Evolutionary conservation across 768 basidiomycete species (phyloP), one percentile per base, ranked within the genome.

Genomic region (Piloderma croceum): DNA sequence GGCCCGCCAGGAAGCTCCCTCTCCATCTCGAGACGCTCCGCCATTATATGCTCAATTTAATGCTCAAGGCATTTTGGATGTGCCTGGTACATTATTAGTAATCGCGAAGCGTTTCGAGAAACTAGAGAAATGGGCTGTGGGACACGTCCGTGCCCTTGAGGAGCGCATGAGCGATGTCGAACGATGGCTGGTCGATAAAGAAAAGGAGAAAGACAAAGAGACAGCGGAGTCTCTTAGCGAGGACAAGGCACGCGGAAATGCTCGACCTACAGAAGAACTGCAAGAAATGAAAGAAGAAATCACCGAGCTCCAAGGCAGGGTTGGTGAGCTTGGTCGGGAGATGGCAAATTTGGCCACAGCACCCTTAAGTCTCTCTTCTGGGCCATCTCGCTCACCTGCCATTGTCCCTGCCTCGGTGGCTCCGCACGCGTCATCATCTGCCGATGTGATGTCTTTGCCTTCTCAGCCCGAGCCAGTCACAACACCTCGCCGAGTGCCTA

Each of bases 101-200:
- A 77, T 91, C 31, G 84, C 86, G 10, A 77, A 74, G 42, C 78
- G 89, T 17, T 90, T 91, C 43, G 89, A 91, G 59, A 91, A 91
- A 57, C 72, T 91, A 10, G 89, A 91, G 56, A 83, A 83, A 47
- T 91, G 89, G 89, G 83, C 88, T 0, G 86, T 91, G 3, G 79
- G 85, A 5, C 89, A 91, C 50, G 87, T 90, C 3, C 79, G 89
- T 39, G 89, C 89, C 2, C 64, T 91, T n/a, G 89, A 91, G 49
- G 89, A 90, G 15, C 76, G 89, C 23, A 91, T 91, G 88, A 79
- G 81, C 45, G 89, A 91, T 42, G 89, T 91, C n/a, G 89, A 91
- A 56, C 71, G 80, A 33, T 91, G 86, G 85, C 68, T 90, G 7
- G 88, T 90, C 5, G 87, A 89, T 45, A 88, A 83, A 55, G 87